Evolutionary conservation across 2,329 filamentous ascomycete species (phyloP).

Genomic region (Calcarisporium arbuscula): DNA sequence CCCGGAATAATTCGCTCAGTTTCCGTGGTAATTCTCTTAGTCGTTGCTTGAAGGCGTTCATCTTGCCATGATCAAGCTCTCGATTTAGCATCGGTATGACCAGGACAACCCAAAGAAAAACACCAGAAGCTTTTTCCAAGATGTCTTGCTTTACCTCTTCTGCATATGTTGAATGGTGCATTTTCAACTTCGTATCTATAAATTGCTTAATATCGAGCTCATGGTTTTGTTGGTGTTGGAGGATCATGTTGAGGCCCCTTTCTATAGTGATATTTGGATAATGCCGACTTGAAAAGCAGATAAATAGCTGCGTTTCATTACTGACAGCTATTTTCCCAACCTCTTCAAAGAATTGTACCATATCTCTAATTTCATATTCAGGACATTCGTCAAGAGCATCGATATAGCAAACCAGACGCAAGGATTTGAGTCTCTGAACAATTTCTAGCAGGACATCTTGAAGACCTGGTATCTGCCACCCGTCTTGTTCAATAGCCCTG

Average conservation of each 20-base stretch:
- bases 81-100: conserved; percentile 32
- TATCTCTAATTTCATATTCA: conserved; percentile 30
- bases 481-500: no score
- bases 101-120: conserved; percentile 39
- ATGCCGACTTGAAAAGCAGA: conserved; percentile 42
- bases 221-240: conserved; percentile 22
- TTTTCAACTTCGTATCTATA: conserved; percentile 18
- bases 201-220: conserved; percentile 19
- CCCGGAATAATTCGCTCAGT: conserved; percentile 41
- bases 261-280: conserved; percentile 35
- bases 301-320: conserved; percentile 12
- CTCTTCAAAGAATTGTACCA: conserved; percentile 35
- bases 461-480: no score
- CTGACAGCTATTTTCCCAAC: conserved; percentile 22
- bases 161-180: no score
- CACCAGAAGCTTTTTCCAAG: conserved; percentile 27
- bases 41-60: conserved; percentile 15
- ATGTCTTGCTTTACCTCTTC: conserved; percentile 16
- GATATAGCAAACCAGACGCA: conserved; percentile 17
- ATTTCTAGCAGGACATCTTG: no score
- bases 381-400: conserved; percentile 43
- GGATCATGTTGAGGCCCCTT: conserved; percentile 15
- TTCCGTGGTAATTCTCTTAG: conserved; percentile 29
- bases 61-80: conserved; percentile 20
- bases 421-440: neutral